Percentiles rank a stretch among this genome's conserved stretches.
Conservation (phyloP, 352 stramenopile species). For the Lagenidium giganteum region DNA sequence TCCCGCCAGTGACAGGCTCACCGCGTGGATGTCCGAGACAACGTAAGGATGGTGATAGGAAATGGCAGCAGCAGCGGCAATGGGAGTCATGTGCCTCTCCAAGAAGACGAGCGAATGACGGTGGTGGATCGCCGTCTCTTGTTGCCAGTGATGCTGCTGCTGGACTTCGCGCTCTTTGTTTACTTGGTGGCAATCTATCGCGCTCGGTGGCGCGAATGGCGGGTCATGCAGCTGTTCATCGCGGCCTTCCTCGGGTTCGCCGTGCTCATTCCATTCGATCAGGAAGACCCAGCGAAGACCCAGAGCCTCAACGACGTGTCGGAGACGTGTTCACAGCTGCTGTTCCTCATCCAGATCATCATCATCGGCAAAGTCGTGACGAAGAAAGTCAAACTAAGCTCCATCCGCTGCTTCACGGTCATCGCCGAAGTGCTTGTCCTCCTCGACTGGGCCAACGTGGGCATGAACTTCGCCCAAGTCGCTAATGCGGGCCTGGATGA, state of each 20-base stretch:
- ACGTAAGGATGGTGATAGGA: too few species aligned
- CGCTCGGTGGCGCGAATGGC: background rate
- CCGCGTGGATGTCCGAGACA: too few species aligned
- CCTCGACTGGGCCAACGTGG: background rate
- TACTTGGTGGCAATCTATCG: background rate
- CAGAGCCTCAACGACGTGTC: slow-evolving; percentile 23
- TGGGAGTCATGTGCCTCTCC: too few species aligned
- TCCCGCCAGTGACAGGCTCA: too few species aligned
- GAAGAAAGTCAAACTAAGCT: slow-evolving; percentile 20
- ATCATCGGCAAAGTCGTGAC: slow-evolving; percentile 23
- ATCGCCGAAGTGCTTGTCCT: slow-evolving; percentile 12
- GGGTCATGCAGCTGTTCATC: background rate
- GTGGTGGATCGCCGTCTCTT: background rate
- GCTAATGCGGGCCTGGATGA: background rate
- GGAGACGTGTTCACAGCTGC: slow-evolving; percentile 19
- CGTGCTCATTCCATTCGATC: background rate
- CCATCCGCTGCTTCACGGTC: slow-evolving; percentile 18
- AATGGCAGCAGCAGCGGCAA: too few species aligned
- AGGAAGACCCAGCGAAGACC: background rate
- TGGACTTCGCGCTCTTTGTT: slow-evolving; percentile 1
- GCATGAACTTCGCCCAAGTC: background rate
- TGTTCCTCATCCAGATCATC: slow-evolving; percentile 27
- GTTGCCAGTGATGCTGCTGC: background rate
- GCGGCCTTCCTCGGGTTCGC: background rate
- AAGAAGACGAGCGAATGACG: slow-evolving; percentile 6